Percentiles rank a stretch among this genome's conserved stretches.
phyloP scores from a whole-genome alignment of 345 rosid species.

The Streptanthus diversifolius region DNA sequence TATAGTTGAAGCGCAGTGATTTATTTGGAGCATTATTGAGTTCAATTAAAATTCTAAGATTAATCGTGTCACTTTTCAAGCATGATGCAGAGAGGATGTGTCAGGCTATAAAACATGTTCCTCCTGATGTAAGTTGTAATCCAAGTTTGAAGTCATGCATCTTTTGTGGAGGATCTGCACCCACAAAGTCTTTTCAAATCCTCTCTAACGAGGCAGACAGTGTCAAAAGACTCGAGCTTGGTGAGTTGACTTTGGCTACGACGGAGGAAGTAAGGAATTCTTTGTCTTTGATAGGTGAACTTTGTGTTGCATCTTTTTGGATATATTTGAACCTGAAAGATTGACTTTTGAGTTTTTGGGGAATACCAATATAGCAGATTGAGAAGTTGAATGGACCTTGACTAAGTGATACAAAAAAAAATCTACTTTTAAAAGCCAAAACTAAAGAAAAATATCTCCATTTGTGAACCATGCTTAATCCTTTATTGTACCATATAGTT shows the following conservation, averaged over 20 bases:
- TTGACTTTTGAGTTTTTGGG: no score
- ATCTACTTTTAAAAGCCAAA: background rate
- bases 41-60: background rate
- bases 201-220: conserved; percentile 43
- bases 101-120: conserved; percentile 43
- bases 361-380: background rate
- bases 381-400: background rate
- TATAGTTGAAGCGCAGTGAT: conserved; percentile 11
- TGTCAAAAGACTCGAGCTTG: conserved; percentile 26
- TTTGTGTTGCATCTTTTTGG: conserved; percentile 8
- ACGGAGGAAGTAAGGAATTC: conserved; percentile 51
- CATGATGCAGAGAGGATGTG: conserved; percentile 65
- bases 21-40: conserved; percentile 6
- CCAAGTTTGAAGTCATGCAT: conserved; percentile 43
- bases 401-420: background rate
- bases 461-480: background rate
- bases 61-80: conserved; percentile 34
- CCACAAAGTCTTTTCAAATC: conserved; percentile 53
- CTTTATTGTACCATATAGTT: background rate
- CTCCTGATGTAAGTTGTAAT: conserved; percentile 38
- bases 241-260: conserved; percentile 41
- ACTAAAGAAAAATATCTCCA: background rate
- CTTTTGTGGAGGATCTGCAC: conserved; percentile 45
- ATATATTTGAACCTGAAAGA: background rate
- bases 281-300: conserved; percentile 22